Conservation (phyloP, 2,329 filamentous ascomycete genomes). For the Fusarium metavorans region DNA sequence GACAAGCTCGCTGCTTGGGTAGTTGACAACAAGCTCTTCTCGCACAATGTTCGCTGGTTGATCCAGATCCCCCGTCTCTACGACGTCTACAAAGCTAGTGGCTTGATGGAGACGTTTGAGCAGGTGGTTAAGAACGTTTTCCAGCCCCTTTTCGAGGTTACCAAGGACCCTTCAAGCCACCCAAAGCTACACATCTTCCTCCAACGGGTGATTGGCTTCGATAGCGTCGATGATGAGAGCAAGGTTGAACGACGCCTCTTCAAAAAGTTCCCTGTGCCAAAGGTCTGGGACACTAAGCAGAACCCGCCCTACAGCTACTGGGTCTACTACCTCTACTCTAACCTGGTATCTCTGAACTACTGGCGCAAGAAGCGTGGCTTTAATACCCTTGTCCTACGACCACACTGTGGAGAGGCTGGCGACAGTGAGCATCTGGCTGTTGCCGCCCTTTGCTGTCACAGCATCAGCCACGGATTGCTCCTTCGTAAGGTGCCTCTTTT, state of each 20-base stretch:
- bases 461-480: conserved; percentile 94
- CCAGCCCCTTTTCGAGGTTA: conserved; percentile 93
- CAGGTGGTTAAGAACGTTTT: conserved; percentile 93
- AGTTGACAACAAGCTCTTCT: conserved; percentile 97
- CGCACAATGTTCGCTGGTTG: conserved; percentile 96
- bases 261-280: conserved; percentile 93
- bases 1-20: conserved; percentile 98
- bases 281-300: conserved; percentile 89
- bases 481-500: conserved; percentile 93
- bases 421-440: conserved; percentile 96
- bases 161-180: conserved; percentile 85
- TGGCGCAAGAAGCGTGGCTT: conserved; percentile 93
- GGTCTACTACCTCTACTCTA: conserved; percentile 97
- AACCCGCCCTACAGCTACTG: conserved; percentile 99
- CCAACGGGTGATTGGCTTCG: conserved; percentile 95
- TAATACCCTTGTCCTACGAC: conserved; percentile 93
- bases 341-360: conserved; percentile 90
- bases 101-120: conserved; percentile 89
- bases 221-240: conserved; percentile 98
- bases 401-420: conserved; percentile 96
- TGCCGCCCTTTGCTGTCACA: conserved; percentile 91
- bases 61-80: conserved; percentile 95
- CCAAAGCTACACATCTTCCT: conserved; percentile 95
- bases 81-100: conserved; percentile 93
- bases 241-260: conserved; percentile 95